phyloP scores from a whole-genome alignment of 2,329 filamentous ascomycete genomes.

The Blastomyces percursus region DNA sequence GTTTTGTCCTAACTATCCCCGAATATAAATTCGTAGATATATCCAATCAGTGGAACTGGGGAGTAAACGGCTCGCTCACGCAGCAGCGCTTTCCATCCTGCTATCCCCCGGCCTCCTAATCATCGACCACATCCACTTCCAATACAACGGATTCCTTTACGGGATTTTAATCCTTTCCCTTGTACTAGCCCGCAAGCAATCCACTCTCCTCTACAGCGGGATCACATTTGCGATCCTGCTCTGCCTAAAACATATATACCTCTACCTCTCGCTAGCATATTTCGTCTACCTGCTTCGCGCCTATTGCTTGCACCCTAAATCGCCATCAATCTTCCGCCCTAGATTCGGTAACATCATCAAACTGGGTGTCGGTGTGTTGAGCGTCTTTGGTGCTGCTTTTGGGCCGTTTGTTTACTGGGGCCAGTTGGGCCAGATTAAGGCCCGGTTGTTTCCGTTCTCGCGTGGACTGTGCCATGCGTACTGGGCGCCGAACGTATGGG shows the following conservation, averaged over 20 bases:
- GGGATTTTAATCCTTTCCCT: constrained; percentile 80
- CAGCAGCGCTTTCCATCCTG: constrained; percentile 75
- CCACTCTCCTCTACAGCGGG: constrained; percentile 66
- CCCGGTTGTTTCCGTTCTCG: constrained; percentile 84
- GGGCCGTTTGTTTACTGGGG: constrained; percentile 74
- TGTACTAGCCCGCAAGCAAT: constrained; percentile 64
- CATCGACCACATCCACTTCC: constrained; percentile 97
- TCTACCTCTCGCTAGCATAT: constrained; percentile 91
- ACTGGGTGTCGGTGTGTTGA: constrained; percentile 60
- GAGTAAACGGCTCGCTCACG: constrained; percentile 68
- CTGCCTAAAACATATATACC: constrained; percentile 96
- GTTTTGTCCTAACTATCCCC: not conserved
- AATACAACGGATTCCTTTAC: constrained; percentile 97
- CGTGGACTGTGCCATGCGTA: constrained; percentile 93
- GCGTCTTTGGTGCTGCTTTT: constrained; percentile 69
- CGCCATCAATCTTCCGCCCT: constrained; percentile 57
- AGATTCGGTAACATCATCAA: constrained; percentile 71
- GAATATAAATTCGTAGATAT: constrained; percentile 45
- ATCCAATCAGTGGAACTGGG: constrained; percentile 56
- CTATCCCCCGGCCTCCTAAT: constrained; percentile 88
- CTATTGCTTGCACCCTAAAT: constrained; percentile 72
- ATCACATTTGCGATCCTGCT: constrained; percentile 73
- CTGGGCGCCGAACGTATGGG: constrained; percentile 97
- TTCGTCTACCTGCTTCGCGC: constrained; percentile 83
- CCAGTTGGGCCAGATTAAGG: constrained; percentile 74